Evolutionary conservation across 495 filamentous ascomycete genomes (phyloP), one percentile per base, ranked within the genome.

Genomic region (Pyrenula massariospora): DNA sequence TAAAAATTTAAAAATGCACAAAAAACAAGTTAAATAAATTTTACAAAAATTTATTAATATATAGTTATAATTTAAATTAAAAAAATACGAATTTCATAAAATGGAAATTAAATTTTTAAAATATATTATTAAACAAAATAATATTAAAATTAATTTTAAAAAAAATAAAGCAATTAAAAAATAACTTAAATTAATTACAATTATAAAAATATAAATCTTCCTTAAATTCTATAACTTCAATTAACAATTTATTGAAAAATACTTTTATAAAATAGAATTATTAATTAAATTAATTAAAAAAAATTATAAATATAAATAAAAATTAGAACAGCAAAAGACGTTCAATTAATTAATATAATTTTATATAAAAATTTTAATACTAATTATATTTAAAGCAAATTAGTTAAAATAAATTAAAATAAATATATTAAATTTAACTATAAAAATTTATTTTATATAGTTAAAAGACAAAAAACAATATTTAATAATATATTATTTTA

Each of bases 71-170:
- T 24, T 66, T 22, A 63, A 62, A 57, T 24, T 54, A 48, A 50
- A 66, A 48, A 73, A 74, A 57, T 71, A 56, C 52, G 50, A 64
- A 52, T 73, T 73, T 54, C 59, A 59, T 63, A 55, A 54, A 20
- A 59, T 54, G 36, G 56, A 65, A 58, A 57, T 69, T 23, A 54
- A 57, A 2, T 71, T 69, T 49, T 58, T 73, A 52, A 54, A 62
- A 50, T 65, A 64, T 58, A 63, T 66, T 50, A 54, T 73, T 15
- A 52, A 15, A n/a, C 62, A 48, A n/a, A 42, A 65, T 1, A 56
- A 60, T 2, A 60, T 73, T 11, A 47, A 56, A 22, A 70, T 72
- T 52, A 62, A 69, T 51, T 60, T 57, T 12, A 31, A 61, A 12
- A 70, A 69, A 42, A 56, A 65, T 3, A 54, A 59, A 49, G 50